Evolutionary conservation across 2,329 filamentous ascomycete genomes (phyloP), one percentile per base, ranked within the genome.

Genomic region (Xylaria sp.): DNA sequence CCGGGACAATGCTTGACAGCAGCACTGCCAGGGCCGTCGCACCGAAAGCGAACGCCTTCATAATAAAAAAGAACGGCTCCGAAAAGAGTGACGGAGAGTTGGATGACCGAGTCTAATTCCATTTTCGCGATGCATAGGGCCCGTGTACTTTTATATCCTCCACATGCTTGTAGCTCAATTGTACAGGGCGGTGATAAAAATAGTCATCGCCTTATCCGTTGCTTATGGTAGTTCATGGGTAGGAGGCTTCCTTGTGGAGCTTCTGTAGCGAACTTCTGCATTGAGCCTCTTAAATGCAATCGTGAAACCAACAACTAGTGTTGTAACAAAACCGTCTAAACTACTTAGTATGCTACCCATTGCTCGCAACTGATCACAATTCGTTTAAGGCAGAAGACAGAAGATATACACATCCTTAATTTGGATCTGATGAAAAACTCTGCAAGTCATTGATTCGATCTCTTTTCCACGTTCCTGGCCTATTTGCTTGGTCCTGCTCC

Each of bases 1-100:
- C 55, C n/a, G 59, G 67, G 20, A 41, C 59, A 25, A 67, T 3
- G 15, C 33, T 28, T 25, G 31, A 67, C 13, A 41, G 63, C 4
- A 69, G 39, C 39, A 39, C 20, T 43, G 49, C 49, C 25, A 69
- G 54, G 9, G 60, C 25, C 55, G 23, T 41, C 23, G 54, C 67
- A 28, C 28, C 61, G 23, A 67, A 12, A 43, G 25, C 48, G 41
- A 64, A 28, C 36, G 56, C 33, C 59, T 64, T 66, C 67, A 69
- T 69, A 2, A 36, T 12, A 48, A 57, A 59, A 67, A 60, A 0
- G 48, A 67, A 55, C 57, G 67, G 33, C 64, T 67, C 54, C 54
- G 48, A 52, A 69, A 67, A 56, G 59, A 69, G 41, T 67, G 67
- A 61, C 48, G 54, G 67, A 67, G 59, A 63, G 58, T 56, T 64